Base-by-base conservation (phyloP, 257 asterid genomes). In the Gynochthodes officinalis region DNA sequence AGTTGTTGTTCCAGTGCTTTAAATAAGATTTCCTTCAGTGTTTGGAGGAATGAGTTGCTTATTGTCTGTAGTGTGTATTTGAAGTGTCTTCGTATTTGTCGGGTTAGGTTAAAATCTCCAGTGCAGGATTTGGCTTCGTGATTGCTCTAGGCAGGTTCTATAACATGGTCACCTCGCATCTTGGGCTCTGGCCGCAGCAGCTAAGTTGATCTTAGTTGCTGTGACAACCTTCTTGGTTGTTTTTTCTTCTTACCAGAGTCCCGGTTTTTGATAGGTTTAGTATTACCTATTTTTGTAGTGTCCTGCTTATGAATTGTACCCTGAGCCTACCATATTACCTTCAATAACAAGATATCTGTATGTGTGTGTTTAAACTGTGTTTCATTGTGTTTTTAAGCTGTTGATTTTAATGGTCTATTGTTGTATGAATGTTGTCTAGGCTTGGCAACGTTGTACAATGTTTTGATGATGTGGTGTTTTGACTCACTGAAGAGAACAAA, bases 181-280 rank as follows among this genome's bases (percentile, higher is more conserved):
- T 50, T 43, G 73, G 88, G 82, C 81, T 85, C 33, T 65, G 90
- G 87, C 76, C 78, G 80, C 80, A 71, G 82, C 71, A 77, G 82
- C 86, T 57, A 10, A 48, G 53, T 64, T 13, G 19, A 7, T 39
- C 53, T 70, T 25, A 39, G 67, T 54, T 54, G 77, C 72, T 18
- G 72, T 14, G 1, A 74, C 73, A 65, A 74, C 55, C 78, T 39
- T 52, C 43, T 59, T 60, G 79, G 79, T 78, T 85, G 86, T 80
- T 72, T 76, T 84, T 63, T 25, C 28, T 71, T 37, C 59, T 77
- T 75, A 42, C 32, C 55, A 11, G 32, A 67, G 89, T 82, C 72
- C 82, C 69, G 53, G 82, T 67, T 83, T 87, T 90, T 86, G 62
- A 35, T 74, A 71, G 88, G 91, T 82, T 76, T 69, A 28, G 73